These are phyloP conservation scores for Podaxis rugospora DNA, from an alignment of 768 basidiomycete species.

Conservation along the genomic window DNA sequence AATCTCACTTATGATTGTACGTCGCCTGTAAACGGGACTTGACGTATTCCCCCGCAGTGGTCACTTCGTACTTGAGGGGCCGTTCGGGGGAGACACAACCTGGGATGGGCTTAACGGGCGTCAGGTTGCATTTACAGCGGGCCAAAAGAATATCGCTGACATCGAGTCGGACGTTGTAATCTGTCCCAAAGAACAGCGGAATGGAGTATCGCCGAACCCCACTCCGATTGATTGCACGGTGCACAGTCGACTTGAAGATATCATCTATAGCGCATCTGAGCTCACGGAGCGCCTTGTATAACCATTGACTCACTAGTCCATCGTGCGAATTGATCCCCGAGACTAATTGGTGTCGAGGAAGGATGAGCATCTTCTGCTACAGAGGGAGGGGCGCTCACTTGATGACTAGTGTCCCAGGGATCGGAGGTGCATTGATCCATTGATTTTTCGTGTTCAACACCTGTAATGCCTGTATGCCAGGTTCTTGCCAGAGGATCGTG, in stretches of 20 bases:
- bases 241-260: conserved; percentile 86
- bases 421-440: conserved; percentile 82
- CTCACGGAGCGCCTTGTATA: neutral
- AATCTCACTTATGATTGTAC: conserved; percentile 35
- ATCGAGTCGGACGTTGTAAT: conserved; percentile 80
- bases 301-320: conserved; percentile 69
- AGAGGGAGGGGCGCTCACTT: conserved; percentile 47
- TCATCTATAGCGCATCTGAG: conserved; percentile 52
- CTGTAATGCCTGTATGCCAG: conserved; percentile 71
- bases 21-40: conserved; percentile 67
- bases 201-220: conserved; percentile 76
- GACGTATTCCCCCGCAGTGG: conserved; percentile 83
- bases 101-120: conserved; percentile 39
- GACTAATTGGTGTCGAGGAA: conserved; percentile 28
- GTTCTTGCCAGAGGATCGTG: conserved; percentile 83
- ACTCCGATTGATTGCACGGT: conserved; percentile 78
- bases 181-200: conserved; percentile 87
- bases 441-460: conserved; percentile 69
- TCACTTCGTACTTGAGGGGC: conserved; percentile 59
- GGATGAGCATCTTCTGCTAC: neutral
- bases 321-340: conserved; percentile 84
- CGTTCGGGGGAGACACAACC: conserved; percentile 41
- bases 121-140: neutral
- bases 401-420: conserved; percentile 79
- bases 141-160: conserved; percentile 32